phyloP scores from a whole-genome alignment of 2,329 filamentous ascomycete species.

The Huntiella decipiens region DNA sequence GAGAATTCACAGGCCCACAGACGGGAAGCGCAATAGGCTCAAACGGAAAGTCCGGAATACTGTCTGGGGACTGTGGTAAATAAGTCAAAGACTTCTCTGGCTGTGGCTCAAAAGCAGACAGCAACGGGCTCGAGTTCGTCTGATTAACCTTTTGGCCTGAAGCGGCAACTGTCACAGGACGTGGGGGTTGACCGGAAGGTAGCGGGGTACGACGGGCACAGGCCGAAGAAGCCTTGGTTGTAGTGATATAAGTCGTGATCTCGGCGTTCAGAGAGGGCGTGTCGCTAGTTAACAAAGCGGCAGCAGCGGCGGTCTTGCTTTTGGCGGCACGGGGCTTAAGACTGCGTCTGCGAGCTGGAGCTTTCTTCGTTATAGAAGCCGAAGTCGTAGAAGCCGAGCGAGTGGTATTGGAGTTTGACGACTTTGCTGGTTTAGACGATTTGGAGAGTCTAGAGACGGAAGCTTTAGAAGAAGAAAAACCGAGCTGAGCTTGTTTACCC shows the following conservation, averaged over 20 bases:
- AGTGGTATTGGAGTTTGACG: neutral
- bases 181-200: constrained; percentile 1
- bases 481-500: constrained; percentile 7
- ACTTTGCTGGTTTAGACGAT: neutral
- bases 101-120: neutral
- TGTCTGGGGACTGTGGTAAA: constrained; percentile 7
- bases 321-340: constrained; percentile 10
- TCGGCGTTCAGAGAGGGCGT: constrained; percentile 5
- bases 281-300: neutral
- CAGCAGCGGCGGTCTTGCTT: constrained; percentile 5
- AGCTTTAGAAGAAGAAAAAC: constrained; percentile 7
- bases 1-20: neutral
- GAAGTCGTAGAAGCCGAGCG: neutral
- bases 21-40: neutral
- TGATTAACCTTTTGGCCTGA: neutral
- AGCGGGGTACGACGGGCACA: constrained; percentile 2
- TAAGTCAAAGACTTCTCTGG: neutral
- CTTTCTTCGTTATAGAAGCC: constrained; percentile 2
- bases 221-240: constrained; percentile 7
- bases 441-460: constrained; percentile 4
- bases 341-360: constrained; percentile 3
- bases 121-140: neutral
- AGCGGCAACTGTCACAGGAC: constrained; percentile 4
- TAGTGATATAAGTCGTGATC: constrained; percentile 8
- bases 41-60: constrained; percentile 7